phyloP scores from a whole-genome alignment of 2,329 filamentous ascomycete genomes.

The Aspergillus sojae region DNA sequence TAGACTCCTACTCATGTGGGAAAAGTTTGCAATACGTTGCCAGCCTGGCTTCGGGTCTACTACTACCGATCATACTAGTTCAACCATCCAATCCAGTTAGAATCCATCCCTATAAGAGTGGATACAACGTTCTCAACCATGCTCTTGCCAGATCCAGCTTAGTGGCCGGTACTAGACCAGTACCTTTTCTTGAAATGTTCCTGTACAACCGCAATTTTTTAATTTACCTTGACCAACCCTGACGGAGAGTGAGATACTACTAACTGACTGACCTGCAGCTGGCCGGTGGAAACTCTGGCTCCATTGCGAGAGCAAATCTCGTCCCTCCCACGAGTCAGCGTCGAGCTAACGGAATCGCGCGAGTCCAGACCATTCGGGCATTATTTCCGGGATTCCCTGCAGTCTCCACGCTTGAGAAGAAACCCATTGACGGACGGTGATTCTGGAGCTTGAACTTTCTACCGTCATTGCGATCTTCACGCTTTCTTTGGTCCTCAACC shows the following conservation, averaged over 20 bases:
- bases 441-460: background rate
- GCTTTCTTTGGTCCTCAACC: background rate
- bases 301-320: conserved; percentile 4
- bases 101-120: background rate
- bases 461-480: background rate
- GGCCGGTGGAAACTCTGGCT: conserved; percentile 16
- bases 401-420: conserved; percentile 4
- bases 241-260: background rate
- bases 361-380: conserved; percentile 24
- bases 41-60: background rate
- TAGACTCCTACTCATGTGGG: conserved; percentile 1
- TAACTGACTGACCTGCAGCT: conserved; percentile 16
- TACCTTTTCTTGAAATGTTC: conserved; percentile 3
- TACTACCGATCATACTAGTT: background rate
- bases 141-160: background rate
- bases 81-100: background rate
- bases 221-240: background rate
- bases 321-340: background rate
- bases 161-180: conserved; percentile 1
- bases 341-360: conserved; percentile 1
- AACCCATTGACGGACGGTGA: conserved; percentile 2
- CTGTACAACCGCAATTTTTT: conserved; percentile 1
- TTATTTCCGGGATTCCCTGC: conserved; percentile 16
- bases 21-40: conserved; percentile 1
- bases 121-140: background rate